Evolutionary conservation across 2,329 filamentous ascomycete genomes (phyloP), one percentile per base, ranked within the genome.

Genomic region (Penicillium sp.): DNA sequence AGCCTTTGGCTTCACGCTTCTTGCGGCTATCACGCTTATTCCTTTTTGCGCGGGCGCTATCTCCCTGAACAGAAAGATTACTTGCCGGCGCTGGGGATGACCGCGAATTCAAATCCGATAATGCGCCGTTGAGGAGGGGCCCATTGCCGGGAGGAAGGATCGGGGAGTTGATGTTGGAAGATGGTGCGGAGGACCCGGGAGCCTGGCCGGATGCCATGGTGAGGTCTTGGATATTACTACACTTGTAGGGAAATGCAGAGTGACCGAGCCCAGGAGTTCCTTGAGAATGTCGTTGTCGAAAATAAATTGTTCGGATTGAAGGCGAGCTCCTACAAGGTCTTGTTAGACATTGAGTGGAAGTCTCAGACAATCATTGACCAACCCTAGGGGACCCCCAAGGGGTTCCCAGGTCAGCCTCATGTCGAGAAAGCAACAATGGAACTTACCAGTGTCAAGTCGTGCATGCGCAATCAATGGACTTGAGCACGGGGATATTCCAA

Each of bases 21-120:
- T 73, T 73, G 49, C 70, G 69, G 58, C 69, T 72, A 40, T 74
- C 71, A 28, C 69, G 64, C 60, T 74, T 74, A 47, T 68, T 71
- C 49, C 71, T 63, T 48, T 73, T 74, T 25, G 67, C 62, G 33
- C 65, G 65, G 29, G 55, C 43, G 35, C 54, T 52, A 47, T 70
- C 68, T 12, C 58, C 60, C 51, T 65, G 66, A 7, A 52, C 57
- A 7, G 65, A 65, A 20, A 58, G 53, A 41, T 58, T 63, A 12
- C 58, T 62, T 24, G 59, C 55, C 5, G 68, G 67, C 1, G 63
- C 66, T 39, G 68, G 67, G 12, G 69, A 71, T 4, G 65, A 63
- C 52, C 66, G 60, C 7, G 58, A 53, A 31, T 68, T 68, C 1
- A 61, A 35, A 29, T 70, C 67, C 18, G 59, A 55, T 23, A 65